These are phyloP conservation scores for Colletotrichum higginsianum DNA, from an alignment of 2,329 filamentous ascomycete genomes.

Conservation along the genomic window DNA sequence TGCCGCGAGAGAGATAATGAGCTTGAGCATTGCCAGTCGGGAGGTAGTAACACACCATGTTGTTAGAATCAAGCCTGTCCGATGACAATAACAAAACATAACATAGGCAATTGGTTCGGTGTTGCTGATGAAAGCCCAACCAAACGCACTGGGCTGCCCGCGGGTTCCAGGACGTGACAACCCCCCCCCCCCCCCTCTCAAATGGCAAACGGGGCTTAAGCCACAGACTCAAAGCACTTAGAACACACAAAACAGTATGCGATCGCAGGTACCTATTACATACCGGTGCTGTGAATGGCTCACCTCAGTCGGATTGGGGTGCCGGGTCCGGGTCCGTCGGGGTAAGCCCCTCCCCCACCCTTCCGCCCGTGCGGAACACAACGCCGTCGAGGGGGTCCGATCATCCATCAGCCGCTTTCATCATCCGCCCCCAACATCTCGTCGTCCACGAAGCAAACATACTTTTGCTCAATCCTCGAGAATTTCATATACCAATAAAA, in stretches of 20 bases:
- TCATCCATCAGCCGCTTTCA: slow-evolving; percentile 11
- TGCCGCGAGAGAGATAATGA: background rate
- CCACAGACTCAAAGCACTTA: too few species aligned
- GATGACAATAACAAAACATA: background rate
- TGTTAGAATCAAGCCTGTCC: too few species aligned
- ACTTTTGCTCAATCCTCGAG: background rate
- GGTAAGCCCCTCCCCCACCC: slow-evolving; percentile 40
- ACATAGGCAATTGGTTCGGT: background rate
- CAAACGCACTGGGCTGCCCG: background rate
- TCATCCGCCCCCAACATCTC: slow-evolving; percentile 1
- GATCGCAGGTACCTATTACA: background rate
- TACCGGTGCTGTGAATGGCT: background rate
- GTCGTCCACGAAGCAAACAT: background rate
- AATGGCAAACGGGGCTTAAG: too few species aligned
- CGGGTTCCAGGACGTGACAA: too few species aligned
- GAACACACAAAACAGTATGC: too few species aligned
- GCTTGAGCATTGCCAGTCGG: background rate
- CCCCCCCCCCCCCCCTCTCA: too few species aligned
- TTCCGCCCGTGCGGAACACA: slow-evolving; percentile 31
- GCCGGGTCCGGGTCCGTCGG: slow-evolving; percentile 2
- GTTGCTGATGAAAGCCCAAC: background rate
- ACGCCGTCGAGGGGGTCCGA: slow-evolving; percentile 24
- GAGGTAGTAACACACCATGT: too few species aligned
- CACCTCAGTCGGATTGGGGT: background rate
- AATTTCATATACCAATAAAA: slow-evolving; percentile 18